Evolutionary conservation across 2,329 filamentous ascomycete genomes (phyloP).

Genomic region (Zopfia rhizophila): DNA sequence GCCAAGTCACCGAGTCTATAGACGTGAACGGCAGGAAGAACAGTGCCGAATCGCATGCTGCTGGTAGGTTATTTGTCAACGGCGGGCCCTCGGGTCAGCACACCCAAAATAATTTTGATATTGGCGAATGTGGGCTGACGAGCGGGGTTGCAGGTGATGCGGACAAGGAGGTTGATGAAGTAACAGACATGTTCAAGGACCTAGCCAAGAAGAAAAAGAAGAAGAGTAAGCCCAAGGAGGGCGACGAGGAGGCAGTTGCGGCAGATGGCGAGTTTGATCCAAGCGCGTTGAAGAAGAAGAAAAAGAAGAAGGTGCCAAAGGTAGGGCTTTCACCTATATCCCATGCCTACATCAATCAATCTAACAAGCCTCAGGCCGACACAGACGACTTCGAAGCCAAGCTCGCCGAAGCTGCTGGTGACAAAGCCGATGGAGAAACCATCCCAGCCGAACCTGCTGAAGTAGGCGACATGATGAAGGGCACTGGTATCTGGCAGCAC

Average conservation of each 20-base stretch:
- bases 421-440: constrained; percentile 67
- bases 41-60: constrained; percentile 78
- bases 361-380: constrained; percentile 49
- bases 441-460: constrained; percentile 65
- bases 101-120: constrained; percentile 15
- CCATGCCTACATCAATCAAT: no score
- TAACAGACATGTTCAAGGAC: constrained; percentile 70
- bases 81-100: constrained; percentile 28
- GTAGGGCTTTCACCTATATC: no score
- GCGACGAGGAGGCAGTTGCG: constrained; percentile 61
- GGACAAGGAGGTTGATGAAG: constrained; percentile 71
- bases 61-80: constrained; percentile 27
- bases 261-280: constrained; percentile 71
- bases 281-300: constrained; percentile 82
- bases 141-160: constrained; percentile 42
- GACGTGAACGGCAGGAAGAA: constrained; percentile 78
- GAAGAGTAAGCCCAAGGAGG: constrained; percentile 69
- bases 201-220: constrained; percentile 82
- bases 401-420: constrained; percentile 68
- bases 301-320: constrained; percentile 79
- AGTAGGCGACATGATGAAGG: constrained; percentile 81
- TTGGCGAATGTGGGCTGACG: constrained; percentile 28
- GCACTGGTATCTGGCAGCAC: constrained; percentile 91
- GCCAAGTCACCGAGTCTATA: constrained; percentile 80
- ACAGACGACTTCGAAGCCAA: constrained; percentile 74